Evolutionary conservation across 495 filamentous ascomycete genomes (phyloP).

Genomic region (Acidomyces sp.): DNA sequence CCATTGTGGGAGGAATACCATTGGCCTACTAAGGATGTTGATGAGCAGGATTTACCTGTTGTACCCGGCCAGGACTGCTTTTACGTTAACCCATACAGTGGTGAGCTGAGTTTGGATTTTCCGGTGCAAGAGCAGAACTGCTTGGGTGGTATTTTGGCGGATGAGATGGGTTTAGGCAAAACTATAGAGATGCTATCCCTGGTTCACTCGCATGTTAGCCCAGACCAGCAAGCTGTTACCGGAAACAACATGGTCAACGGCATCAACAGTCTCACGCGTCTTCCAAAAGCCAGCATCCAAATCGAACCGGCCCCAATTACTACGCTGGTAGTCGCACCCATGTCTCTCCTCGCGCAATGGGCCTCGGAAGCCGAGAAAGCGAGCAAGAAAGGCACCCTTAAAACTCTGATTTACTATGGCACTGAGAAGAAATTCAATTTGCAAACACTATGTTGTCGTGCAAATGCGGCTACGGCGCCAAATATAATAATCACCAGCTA

Average conservation of each 20-base stretch:
- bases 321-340: constrained; percentile 87
- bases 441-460: constrained; percentile 58
- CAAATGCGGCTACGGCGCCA: constrained; percentile 62
- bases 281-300: constrained; percentile 39
- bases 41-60: constrained; percentile 57
- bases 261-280: constrained; percentile 43
- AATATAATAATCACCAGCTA: constrained; percentile 94
- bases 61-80: constrained; percentile 56
- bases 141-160: constrained; percentile 82
- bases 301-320: constrained; percentile 68
- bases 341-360: constrained; percentile 90
- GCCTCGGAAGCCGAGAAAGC: constrained; percentile 87
- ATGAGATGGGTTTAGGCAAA: constrained; percentile 72
- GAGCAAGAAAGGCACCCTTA: constrained; percentile 67
- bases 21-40: constrained; percentile 80
- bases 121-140: constrained; percentile 90
- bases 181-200: constrained; percentile 96
- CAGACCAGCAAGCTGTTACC: constrained; percentile 16
- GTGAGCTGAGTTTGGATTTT: constrained; percentile 85
- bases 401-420: constrained; percentile 82
- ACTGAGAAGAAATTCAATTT: constrained; percentile 66
- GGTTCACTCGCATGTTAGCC: constrained; percentile 68
- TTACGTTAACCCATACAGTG: constrained; percentile 94
- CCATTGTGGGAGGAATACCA: constrained; percentile 92
- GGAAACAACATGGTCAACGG: constrained; percentile 22